Evolutionary conservation across 441 rosid species (phyloP), one percentile per base, ranked within the genome.

Genomic region (Erodium texanum): DNA sequence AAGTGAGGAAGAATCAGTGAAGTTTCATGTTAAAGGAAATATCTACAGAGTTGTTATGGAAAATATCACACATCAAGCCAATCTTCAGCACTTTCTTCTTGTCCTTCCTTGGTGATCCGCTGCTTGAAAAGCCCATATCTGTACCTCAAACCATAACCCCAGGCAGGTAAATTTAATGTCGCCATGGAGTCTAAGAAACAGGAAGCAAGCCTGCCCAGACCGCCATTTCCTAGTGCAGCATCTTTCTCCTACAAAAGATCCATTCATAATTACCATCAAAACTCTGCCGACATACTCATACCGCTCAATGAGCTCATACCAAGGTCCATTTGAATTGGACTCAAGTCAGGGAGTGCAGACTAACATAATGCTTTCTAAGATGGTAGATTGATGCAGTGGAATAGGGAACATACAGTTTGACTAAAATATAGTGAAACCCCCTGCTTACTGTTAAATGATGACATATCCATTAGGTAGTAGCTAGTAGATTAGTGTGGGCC

Each of bases 141-240:
- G 79, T 94, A 91, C 83, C 99, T 89, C 77, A 94, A 83, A 24
- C 97, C 99, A 73, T 94, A 94, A 0, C 99, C 99, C 99, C 97
- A 94, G 63, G 99, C 97, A 77, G 99, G 99, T 80, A 94, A 81
- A 83, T 89, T 89, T 32, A 94, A 67, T 5, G 97, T 91, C 5
- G 99, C 99, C 99, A 94, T 88, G 8, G 99, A 94, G 73, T 94
- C 99, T 71, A 94, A 77, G 82, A 93, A 94, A 75, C 99, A 94
- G 0, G 99, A 94, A 69, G 99, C 99, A 7, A 94, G 92, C 77
- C 99, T 87, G 65, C 99, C 99, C 73, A 92, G 85, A 73, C 99
- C 97, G 74, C 99, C 99, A 80, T 94, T 94, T 71, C 99, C 99
- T 45, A 94, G 87, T 38, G 99, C 99, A 65, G 98, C 96, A 82